These are phyloP conservation scores for Suillus placidus DNA, from an alignment of 768 basidiomycete species.

Conservation along the genomic window DNA sequence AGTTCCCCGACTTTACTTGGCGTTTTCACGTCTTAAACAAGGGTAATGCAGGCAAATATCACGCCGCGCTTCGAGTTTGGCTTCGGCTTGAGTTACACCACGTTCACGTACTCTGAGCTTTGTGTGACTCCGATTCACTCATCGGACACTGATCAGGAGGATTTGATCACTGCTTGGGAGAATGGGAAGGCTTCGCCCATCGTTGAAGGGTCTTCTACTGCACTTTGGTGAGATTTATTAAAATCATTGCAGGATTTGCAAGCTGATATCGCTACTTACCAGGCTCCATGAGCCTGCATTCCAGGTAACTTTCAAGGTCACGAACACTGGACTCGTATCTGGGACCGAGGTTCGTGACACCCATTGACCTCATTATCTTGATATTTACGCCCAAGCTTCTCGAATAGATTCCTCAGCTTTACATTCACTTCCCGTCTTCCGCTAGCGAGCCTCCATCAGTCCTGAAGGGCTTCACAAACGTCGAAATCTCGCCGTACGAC, in stretches of 20 bases:
- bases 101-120: slow-evolving; percentile 41
- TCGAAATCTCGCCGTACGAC: slow-evolving; percentile 48
- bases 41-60: slow-evolving; percentile 55
- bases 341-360: slow-evolving; percentile 31
- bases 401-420: slow-evolving; percentile 65
- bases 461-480: slow-evolving; percentile 63
- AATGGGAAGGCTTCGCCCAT: slow-evolving; percentile 51
- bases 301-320: slow-evolving; percentile 36
- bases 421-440: slow-evolving; percentile 60
- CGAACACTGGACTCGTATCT: slow-evolving; percentile 38
- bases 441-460: slow-evolving; percentile 68
- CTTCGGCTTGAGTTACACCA: slow-evolving; percentile 47
- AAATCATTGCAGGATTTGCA: slow-evolving; percentile 15
- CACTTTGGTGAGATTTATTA: slow-evolving; percentile 47
- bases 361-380: neutral
- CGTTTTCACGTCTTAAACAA: neutral
- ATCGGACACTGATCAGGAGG: slow-evolving; percentile 25
- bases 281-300: slow-evolving; percentile 34
- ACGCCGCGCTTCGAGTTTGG: slow-evolving; percentile 60
- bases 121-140: slow-evolving; percentile 40
- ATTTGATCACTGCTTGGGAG: slow-evolving; percentile 51
- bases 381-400: neutral
- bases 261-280: slow-evolving; percentile 5
- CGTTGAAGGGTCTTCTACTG: slow-evolving; percentile 55
- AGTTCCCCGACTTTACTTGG: slow-evolving; percentile 20